Conservation (phyloP, 768 basidiomycete species). For the Phlegmacium glaucopus region DNA sequence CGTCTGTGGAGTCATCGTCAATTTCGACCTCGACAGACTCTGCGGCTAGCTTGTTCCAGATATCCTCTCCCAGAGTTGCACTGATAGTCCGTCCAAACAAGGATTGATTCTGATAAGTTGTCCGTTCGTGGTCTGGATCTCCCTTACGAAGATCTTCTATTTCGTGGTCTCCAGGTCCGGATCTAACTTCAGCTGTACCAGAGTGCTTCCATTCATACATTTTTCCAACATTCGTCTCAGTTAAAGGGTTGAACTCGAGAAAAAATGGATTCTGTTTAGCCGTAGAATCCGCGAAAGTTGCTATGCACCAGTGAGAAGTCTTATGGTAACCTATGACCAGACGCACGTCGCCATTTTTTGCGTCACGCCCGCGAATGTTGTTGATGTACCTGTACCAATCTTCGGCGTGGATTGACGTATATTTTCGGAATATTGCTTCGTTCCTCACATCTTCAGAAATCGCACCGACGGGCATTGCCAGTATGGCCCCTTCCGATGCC, state of each 20-base stretch:
- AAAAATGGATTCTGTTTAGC: background rate
- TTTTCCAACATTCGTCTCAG: background rate
- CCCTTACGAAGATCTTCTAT: background rate
- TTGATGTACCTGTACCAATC: slow-evolving; percentile 15
- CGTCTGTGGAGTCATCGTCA: too few species aligned
- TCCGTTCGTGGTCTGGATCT: too few species aligned
- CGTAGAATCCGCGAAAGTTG: slow-evolving; percentile 1
- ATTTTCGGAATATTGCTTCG: slow-evolving; percentile 9
- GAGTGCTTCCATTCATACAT: slow-evolving; percentile 1
- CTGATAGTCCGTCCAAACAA: slow-evolving; percentile 9
- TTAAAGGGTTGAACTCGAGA: background rate
- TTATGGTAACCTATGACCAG: slow-evolving; percentile 16
- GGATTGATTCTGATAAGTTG: slow-evolving; percentile 10
- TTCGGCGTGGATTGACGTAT: slow-evolving; percentile 6
- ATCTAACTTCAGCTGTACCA: slow-evolving; percentile 4
- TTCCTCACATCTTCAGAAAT: slow-evolving; percentile 8
- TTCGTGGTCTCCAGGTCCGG: slow-evolving; percentile 3
- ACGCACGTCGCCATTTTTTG: slow-evolving; percentile 15
- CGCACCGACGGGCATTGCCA: slow-evolving; percentile 18
- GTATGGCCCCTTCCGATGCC: slow-evolving; percentile 16
- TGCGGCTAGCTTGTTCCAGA: slow-evolving; percentile 3
- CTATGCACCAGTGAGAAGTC: slow-evolving; percentile 12
- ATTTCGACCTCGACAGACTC: too few species aligned
- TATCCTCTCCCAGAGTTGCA: background rate
- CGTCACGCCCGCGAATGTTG: slow-evolving; percentile 5